phyloP scores from a whole-genome alignment of 129 eudicot genomes.

The Deinandra increscens region DNA sequence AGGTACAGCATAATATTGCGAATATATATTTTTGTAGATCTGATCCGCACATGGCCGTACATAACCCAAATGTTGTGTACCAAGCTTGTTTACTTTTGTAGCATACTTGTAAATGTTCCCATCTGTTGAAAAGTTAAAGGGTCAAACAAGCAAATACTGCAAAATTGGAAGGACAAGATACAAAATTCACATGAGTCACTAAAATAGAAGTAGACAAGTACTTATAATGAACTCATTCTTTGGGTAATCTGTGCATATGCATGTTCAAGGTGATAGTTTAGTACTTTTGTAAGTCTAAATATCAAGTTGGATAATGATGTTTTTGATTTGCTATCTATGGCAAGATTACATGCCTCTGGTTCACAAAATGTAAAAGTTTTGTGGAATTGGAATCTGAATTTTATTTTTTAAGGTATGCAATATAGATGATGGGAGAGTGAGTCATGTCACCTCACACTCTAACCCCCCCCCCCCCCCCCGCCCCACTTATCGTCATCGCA shows the following conservation, averaged over 20 bases:
- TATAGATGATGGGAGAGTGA: too few species aligned
- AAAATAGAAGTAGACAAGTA: background rate
- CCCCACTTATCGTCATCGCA: too few species aligned
- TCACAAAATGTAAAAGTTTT: too few species aligned
- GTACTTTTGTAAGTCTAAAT: background rate
- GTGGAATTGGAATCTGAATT: too few species aligned
- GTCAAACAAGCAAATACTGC: slow-evolving; percentile 7
- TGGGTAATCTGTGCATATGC: slow-evolving; percentile 8
- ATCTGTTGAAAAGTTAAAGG: background rate
- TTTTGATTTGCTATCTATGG: background rate
- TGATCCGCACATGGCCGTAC: slow-evolving; percentile 6
- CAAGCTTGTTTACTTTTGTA: slow-evolving; percentile 24
- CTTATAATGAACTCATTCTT: slow-evolving; percentile 1
- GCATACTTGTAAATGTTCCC: slow-evolving; percentile 15
- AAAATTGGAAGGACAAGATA: background rate
- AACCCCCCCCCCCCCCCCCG: too few species aligned
- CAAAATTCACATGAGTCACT: background rate
- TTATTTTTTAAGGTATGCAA: too few species aligned
- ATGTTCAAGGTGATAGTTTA: background rate
- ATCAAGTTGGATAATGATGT: background rate
- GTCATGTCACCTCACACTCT: too few species aligned
- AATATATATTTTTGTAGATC: background rate
- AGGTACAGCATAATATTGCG: slow-evolving; percentile 21
- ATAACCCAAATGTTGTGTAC: slow-evolving; percentile 11
- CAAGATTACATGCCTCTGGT: background rate